Base-by-base conservation (phyloP, 495 filamentous ascomycete species). In the Penicillium simplicissimum region DNA sequence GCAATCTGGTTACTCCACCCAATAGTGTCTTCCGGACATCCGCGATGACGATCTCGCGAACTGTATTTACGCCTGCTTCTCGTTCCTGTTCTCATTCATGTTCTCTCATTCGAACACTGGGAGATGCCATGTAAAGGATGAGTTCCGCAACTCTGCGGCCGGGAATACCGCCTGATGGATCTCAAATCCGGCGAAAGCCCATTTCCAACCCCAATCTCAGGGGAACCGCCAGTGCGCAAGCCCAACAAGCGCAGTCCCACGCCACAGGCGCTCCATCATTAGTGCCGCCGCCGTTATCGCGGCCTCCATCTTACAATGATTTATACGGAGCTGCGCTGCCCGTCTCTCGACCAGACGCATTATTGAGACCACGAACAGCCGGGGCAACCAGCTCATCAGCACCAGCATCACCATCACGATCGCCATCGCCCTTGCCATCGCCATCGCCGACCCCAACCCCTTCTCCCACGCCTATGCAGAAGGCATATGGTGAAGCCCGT, bases 401-500 rank as follows among this genome's bases (percentile, higher is more conserved):
- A 37, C 48, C 57, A 19, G 23, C 62, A 36, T 51, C 48, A 4
- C 57, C 57, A 25, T 35, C 61, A 14, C 67, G n/a, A n/a, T n/a
- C n/a, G n/a, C n/a, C n/a, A n/a, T n/a, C n/a, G n/a, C n/a, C n/a
- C n/a, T n/a, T n/a, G n/a, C n/a, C n/a, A n/a, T n/a, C 61, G 14
- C 67, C 28, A n/a, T 35, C 28, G 1, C 60, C 55, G 19, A 36
- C 55, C 14, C 59, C 5, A 28, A 42, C 14, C 1, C 55, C 55
- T n/a, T 36, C 55, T 19, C 55, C 63, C 8, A 65, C 68, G 6
- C 52, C 67, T 25, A 60, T 71, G 28, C 71, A 75, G 58, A 76
- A 76, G 9, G 83, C 81, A 60, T 74, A 85, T 15, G 76, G 79
- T 11, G 84, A 88, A 63, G 82, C 85, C 0, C 78, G 81, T 11